A percentile compares a stretch with the other conserved stretches of the same genome.
Conservation (phyloP, 2,329 filamentous ascomycete species). For the Madurella mycetomatis region DNA sequence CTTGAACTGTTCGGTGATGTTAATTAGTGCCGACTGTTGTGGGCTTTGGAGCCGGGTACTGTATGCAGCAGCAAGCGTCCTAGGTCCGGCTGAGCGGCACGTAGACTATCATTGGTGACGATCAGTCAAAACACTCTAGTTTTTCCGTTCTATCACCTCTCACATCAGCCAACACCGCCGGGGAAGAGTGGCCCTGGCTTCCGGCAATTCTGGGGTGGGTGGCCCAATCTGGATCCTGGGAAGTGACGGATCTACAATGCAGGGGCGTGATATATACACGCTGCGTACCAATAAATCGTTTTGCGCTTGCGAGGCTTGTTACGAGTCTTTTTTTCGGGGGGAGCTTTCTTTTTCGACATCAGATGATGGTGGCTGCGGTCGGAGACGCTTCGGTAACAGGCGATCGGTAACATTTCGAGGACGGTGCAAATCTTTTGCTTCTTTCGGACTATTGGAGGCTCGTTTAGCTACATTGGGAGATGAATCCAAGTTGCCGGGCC, state of each 20-base stretch:
- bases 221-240: not conserved
- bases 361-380: no score
- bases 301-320: not conserved
- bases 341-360: no score
- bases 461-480: no score
- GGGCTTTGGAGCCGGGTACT: not conserved
- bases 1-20: not conserved
- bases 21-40: not conserved
- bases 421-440: no score
- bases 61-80: not conserved
- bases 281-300: not conserved
- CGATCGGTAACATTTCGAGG: no score
- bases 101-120: not conserved
- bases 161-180: not conserved
- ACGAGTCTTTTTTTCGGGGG: no score
- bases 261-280: not conserved
- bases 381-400: no score
- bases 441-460: no score
- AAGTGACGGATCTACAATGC: slow-evolving; percentile 1
- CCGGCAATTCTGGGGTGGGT: not conserved
- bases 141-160: slow-evolving; percentile 1
- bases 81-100: no score
- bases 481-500: no score
- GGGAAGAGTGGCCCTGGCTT: not conserved
- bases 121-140: not conserved